Conservation (phyloP, 768 basidiomycete species). For the Lyophyllum atratum region DNA sequence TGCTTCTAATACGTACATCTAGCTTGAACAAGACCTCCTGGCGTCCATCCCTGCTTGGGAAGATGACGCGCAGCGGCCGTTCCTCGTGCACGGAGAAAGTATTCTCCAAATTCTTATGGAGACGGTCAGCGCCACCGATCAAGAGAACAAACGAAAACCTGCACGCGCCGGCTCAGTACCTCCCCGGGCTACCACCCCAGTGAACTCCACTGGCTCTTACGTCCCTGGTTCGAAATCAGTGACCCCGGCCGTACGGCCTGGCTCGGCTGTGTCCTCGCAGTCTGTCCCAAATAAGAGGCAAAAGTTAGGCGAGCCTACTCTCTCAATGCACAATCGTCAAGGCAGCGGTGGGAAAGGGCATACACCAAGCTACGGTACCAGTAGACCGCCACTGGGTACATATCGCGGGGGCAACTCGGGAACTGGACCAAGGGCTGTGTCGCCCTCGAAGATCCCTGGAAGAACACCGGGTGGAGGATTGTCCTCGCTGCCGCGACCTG, state of each 20-base stretch:
- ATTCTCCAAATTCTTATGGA: slow-evolving; percentile 81
- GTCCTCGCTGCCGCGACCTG: slow-evolving; percentile 39
- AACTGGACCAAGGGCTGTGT: slow-evolving; percentile 33
- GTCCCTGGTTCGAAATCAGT: slow-evolving; percentile 44
- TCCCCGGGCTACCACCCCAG: slow-evolving; percentile 61
- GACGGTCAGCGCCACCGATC: slow-evolving; percentile 66
- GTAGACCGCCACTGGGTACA: slow-evolving; percentile 41
- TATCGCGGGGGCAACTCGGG: slow-evolving; percentile 39
- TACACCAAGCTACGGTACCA: slow-evolving; percentile 18
- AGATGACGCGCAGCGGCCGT: slow-evolving; percentile 65
- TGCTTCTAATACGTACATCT: background rate
- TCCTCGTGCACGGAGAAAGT: slow-evolving; percentile 83
- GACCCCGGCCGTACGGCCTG: slow-evolving; percentile 65
- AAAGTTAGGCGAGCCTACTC: slow-evolving; percentile 46
- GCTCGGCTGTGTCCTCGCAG: slow-evolving; percentile 45
- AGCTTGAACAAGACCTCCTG: slow-evolving; percentile 91
- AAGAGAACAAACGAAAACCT: slow-evolving; percentile 74
- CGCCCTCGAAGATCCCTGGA: slow-evolving; percentile 54
- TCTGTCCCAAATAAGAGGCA: slow-evolving; percentile 67
- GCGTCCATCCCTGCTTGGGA: slow-evolving; percentile 86
- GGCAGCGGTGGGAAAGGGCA: slow-evolving; percentile 19
- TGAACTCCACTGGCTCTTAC: slow-evolving; percentile 36
- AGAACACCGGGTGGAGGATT: slow-evolving; percentile 33
- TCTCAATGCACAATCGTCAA: slow-evolving; percentile 19
- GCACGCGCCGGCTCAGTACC: slow-evolving; percentile 61